phyloP scores from a whole-genome alignment of 495 filamentous ascomycete species.

The Hyaloscypha bicolor region DNA sequence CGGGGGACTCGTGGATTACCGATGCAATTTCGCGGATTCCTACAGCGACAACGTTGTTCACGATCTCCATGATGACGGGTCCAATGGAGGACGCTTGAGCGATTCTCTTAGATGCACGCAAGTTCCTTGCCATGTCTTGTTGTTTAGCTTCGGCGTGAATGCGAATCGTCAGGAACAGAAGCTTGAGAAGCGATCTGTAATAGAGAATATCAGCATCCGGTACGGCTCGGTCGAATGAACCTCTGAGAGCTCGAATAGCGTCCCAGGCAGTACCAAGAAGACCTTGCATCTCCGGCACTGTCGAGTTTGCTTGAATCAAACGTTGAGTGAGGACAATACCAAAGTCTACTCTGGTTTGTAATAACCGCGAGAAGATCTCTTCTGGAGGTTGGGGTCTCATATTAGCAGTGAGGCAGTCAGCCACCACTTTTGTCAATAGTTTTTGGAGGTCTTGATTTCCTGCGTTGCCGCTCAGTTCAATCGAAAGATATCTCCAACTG shows the following conservation, averaged over 20 bases:
- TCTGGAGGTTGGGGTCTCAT: slow-evolving; percentile 64
- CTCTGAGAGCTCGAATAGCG: slow-evolving; percentile 61
- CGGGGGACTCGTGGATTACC: slow-evolving; percentile 64
- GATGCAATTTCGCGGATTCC: slow-evolving; percentile 78
- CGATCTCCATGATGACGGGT: slow-evolving; percentile 65
- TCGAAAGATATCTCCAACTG: slow-evolving; percentile 85
- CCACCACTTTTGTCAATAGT: slow-evolving; percentile 65
- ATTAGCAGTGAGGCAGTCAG: slow-evolving; percentile 73
- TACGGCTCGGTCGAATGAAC: slow-evolving; percentile 65
- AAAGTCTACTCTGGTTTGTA: slow-evolving; percentile 72
- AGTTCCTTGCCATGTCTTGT: slow-evolving; percentile 10
- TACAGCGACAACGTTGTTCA: slow-evolving; percentile 75
- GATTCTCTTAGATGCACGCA: slow-evolving; percentile 28
- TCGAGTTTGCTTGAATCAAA: slow-evolving; percentile 64
- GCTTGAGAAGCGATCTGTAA: slow-evolving; percentile 79
- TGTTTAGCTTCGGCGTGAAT: slow-evolving; percentile 40
- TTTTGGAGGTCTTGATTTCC: slow-evolving; percentile 63
- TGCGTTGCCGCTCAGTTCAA: slow-evolving; percentile 75
- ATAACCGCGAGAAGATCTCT: slow-evolving; percentile 69
- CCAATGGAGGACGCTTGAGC: slow-evolving; percentile 41
- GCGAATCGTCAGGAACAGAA: slow-evolving; percentile 81
- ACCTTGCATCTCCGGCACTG: slow-evolving; percentile 58
- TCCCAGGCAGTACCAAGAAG: slow-evolving; percentile 70
- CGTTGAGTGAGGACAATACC: slow-evolving; percentile 76
- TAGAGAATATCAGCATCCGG: slow-evolving; percentile 66